Evolutionary conservation across 148 eudicot genomes (phyloP).

Genomic region (Drosera capensis): DNA sequence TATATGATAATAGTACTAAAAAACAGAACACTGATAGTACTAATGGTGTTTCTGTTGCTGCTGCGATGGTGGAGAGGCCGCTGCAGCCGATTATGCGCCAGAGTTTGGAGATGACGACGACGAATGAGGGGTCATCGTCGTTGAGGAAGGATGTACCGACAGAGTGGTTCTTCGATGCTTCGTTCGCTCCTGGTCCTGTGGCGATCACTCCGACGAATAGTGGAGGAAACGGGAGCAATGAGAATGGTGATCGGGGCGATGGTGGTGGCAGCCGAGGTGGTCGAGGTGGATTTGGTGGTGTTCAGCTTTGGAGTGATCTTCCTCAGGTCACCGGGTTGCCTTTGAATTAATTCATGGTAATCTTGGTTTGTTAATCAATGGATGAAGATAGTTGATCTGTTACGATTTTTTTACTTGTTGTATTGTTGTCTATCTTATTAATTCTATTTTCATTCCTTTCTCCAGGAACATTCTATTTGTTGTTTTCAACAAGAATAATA

Average conservation of each 20-base stretch:
- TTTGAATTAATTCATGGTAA: too few relatives aligned
- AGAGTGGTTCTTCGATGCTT: neutral
- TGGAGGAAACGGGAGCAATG: neutral
- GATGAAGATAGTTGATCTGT: too few relatives aligned
- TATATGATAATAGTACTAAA: slow-evolving; percentile 12
- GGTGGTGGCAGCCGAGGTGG: too few relatives aligned
- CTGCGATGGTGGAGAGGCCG: slow-evolving; percentile 14
- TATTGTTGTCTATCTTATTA: too few relatives aligned
- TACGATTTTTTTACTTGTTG: too few relatives aligned
- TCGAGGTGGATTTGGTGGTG: slow-evolving; percentile 10
- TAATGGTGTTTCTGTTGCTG: slow-evolving; percentile 1
- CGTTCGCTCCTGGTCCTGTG: neutral
- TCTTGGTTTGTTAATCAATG: too few relatives aligned
- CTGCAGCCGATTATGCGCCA: slow-evolving; percentile 39
- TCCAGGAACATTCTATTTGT: too few relatives aligned
- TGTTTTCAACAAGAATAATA: too few relatives aligned
- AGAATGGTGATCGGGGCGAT: too few relatives aligned
- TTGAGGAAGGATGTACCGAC: neutral
- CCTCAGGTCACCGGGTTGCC: slow-evolving; percentile 24
- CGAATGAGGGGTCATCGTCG: neutral
- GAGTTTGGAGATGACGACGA: slow-evolving; percentile 19
- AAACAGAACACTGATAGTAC: neutral
- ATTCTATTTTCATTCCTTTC: too few relatives aligned
- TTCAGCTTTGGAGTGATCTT: slow-evolving; percentile 30
- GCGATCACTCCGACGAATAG: neutral